These are phyloP conservation scores for Phytophthora gonapodyides DNA, from an alignment of 352 stramenopile species.

Conservation along the genomic window DNA sequence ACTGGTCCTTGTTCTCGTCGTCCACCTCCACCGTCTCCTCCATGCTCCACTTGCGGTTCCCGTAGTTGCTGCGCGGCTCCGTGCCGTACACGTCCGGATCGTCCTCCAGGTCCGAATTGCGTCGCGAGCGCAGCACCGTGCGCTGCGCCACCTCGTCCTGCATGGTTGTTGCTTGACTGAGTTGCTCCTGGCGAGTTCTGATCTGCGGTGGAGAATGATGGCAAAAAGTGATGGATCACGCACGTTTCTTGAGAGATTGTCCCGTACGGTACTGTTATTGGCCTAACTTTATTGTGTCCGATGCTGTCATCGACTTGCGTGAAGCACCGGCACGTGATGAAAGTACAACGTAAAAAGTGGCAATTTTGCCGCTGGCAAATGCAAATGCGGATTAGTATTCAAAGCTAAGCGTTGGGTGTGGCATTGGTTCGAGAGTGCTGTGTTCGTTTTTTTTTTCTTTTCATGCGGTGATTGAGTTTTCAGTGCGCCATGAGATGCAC, in stretches of 20 bases:
- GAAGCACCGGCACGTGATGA: neutral
- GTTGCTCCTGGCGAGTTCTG: conserved; percentile 12
- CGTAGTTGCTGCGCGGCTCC: conserved; percentile 58
- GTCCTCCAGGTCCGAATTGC: conserved; percentile 59
- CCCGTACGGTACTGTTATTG: conserved; percentile 11
- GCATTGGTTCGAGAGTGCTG: no score
- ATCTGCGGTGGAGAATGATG: conserved; percentile 13
- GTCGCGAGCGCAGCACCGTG: conserved; percentile 54
- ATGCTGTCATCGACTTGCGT: conserved; percentile 1
- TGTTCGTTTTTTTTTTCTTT: conserved; percentile 21
- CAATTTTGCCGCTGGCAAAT: no score
- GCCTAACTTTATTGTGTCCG: conserved; percentile 20
- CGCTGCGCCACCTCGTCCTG: conserved; percentile 42
- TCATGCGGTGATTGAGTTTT: neutral
- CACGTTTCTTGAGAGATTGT: conserved; percentile 30
- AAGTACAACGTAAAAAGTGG: no score
- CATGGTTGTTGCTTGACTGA: conserved; percentile 12
- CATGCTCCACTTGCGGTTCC: conserved; percentile 87
- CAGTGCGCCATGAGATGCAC: conserved; percentile 87
- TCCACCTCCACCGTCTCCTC: conserved; percentile 78
- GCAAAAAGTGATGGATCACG: conserved; percentile 14
- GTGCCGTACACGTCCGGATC: conserved; percentile 52
- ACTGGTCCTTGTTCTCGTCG: conserved; percentile 76
- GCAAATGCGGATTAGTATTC: no score
- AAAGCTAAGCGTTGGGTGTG: no score